phyloP scores from a whole-genome alignment of 106 monocot species.

The Chionographis japonica region DNA sequence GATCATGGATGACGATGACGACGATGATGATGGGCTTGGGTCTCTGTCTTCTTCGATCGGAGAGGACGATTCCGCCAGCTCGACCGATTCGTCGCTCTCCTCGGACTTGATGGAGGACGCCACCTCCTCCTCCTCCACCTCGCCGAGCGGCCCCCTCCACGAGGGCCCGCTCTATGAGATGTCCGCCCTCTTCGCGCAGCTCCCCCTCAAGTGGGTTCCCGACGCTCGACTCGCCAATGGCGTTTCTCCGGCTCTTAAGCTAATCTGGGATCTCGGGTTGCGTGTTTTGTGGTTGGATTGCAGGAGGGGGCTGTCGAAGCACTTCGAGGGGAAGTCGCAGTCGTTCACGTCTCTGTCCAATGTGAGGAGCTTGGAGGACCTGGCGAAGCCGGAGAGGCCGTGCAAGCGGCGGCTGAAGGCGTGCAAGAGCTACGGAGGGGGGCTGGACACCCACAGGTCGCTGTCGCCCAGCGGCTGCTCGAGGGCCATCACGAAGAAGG shows the following conservation, averaged over 20 bases:
- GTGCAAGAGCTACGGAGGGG: constrained; percentile 34
- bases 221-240: no score
- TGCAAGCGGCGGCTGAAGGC: constrained; percentile 20
- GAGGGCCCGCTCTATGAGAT: constrained; percentile 33
- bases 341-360: constrained; percentile 53
- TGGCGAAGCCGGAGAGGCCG: constrained; percentile 39
- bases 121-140: background rate
- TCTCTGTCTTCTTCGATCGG: constrained; percentile 16
- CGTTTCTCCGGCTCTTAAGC: background rate
- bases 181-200: constrained; percentile 38
- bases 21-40: constrained; percentile 16
- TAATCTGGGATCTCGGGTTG: no score
- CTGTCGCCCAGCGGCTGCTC: constrained; percentile 12
- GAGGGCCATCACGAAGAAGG: constrained; percentile 23
- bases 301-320: constrained; percentile 62
- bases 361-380: constrained; percentile 45
- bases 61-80: constrained; percentile 2
- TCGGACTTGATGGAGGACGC: constrained; percentile 29
- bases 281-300: background rate
- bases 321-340: constrained; percentile 60
- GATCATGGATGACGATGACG: constrained; percentile 16
- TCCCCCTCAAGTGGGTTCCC: constrained; percentile 39
- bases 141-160: background rate
- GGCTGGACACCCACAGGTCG: constrained; percentile 5
- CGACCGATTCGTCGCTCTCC: constrained; percentile 16